These are phyloP conservation scores for Setaria italica DNA, from an alignment of 202 grass and related monocot genomes.

Conservation along the genomic window DNA sequence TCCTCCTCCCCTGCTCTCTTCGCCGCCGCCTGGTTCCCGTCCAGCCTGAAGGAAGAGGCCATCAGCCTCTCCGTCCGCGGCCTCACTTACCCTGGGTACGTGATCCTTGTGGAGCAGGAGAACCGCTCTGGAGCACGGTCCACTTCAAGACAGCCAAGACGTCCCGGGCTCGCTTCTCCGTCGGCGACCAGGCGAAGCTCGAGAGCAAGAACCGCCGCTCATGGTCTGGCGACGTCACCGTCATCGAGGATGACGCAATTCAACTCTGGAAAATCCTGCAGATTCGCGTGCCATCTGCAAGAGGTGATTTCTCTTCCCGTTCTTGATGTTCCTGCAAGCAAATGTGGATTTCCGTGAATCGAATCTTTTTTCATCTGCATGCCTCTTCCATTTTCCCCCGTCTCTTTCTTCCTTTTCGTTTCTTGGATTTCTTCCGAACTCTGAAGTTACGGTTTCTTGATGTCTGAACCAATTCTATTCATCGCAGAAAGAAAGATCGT, in stretches of 20 bases:
- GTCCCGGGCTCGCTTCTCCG: background rate
- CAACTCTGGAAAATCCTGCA: background rate
- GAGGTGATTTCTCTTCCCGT: background rate
- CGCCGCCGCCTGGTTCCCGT: background rate
- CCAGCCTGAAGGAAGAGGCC: background rate
- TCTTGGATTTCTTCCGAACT: background rate
- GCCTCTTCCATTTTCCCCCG: background rate
- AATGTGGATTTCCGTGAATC: background rate
- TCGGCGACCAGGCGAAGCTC: background rate
- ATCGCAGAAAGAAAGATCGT: background rate
- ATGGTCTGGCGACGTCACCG: background rate
- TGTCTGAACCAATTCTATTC: background rate
- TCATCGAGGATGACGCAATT: background rate
- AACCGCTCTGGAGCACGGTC: background rate
- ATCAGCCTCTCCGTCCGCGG: background rate
- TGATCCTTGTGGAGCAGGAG: background rate
- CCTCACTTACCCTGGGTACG: background rate
- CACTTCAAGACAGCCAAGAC: background rate
- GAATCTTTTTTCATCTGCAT: background rate
- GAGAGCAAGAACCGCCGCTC: background rate
- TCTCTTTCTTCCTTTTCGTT: background rate
- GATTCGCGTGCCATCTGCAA: background rate
- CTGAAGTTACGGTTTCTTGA: background rate
- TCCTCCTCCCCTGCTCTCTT: background rate
- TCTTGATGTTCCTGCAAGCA: background rate